Base-by-base conservation (phyloP, 495 filamentous ascomycete species). In the Talaromyces thailandensis region DNA sequence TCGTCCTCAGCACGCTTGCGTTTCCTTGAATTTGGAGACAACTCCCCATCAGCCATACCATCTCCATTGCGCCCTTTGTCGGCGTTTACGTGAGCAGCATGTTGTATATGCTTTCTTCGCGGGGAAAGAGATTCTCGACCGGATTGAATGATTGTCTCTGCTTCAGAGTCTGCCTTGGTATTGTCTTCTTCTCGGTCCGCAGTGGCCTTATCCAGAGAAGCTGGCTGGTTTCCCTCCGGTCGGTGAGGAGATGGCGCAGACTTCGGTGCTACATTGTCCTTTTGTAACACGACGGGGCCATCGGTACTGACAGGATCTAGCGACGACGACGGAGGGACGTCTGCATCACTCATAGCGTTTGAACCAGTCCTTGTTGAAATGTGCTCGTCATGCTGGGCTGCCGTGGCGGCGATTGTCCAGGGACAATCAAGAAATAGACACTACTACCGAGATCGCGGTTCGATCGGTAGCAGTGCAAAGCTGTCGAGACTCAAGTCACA, bases 61-160 rank as follows among this genome's bases (percentile, higher is more conserved):
- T 70, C 71, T 55, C 76, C 81, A 50, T 79, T 80, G 56, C 75
- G 74, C 62, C 82, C 80, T 63, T 81, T 82, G 64, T 80, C 81
- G 69, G 88, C 85, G 58, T 73, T 64, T 51, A 68, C 74, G 60
- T 71, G 76, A 68, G 74, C 71, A 68, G 89, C 86, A 71, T 89
- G 84, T 66, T 88, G 86, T 68, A 91, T 86, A 58, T 73, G 71
- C 72, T 90, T 90, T 31, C 83, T 81, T 63, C 81, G 80, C 1
- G 85, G 84, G 24, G 86, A 87, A 66, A 85, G 70, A 48, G 86
- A 86, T 67, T 90, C 84, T 62, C 89, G 89, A 43, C 87, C 87
- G 23, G 87, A 84, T 24, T 91, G 78, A 52, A 91, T 87, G 63
- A 91, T 89, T 6, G 89, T 93, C 74, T 92, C 88, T 62, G 89